Evolutionary conservation across 2,329 filamentous ascomycete genomes (phyloP), one percentile per base, ranked within the genome.

Genomic region (Epichloe festucae): DNA sequence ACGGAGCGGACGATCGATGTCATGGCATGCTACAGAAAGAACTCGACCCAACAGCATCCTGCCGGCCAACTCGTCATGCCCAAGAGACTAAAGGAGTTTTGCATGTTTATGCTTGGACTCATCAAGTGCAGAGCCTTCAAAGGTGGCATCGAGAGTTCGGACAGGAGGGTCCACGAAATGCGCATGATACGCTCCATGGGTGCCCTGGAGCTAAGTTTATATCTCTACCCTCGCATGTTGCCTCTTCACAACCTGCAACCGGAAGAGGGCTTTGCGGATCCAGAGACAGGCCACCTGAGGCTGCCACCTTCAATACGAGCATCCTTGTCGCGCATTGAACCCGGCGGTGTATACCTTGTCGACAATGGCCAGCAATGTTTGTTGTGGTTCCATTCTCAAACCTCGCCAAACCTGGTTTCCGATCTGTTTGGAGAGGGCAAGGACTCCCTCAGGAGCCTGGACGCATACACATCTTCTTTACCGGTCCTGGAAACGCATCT

Each of bases 1-100:
- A 90, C 87, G 1, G 93, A 97, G 68, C 93, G 90, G 70, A 89
- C 88, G 0, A 89, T 96, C 52, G 91, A 97, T 62, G 86, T 97
- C 50, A 79, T 97, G 53, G 86, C 90, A 31, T 85, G 84, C 51
- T 97, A 98, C 68, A 82, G 93, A 58, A 97, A 95, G 71, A 85
- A 95, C 68, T 93, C 93, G 60, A 86, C 89, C 5, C 73, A 80
- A 2, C 87, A 87, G 52, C 88, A 95, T 62, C 91, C 93, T 8
- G 87, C 90, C 2, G 88, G 89, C 5, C 90, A 98, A 67, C 79
- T 98, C 34, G 89, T 98, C 34, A 82, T 98, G 69, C 93, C 93
- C 0, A 93, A 98, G 70, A 87, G 91, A 58, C 78, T 98, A 34
- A 97, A 97, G 65, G 93, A 98, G 65, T 90, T 95, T 61, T 83